A percentile compares a stretch with the other conserved stretches of the same genome.
Conservation (phyloP, 352 stramenopile genomes). For the Phytophthora aleatoria region DNA sequence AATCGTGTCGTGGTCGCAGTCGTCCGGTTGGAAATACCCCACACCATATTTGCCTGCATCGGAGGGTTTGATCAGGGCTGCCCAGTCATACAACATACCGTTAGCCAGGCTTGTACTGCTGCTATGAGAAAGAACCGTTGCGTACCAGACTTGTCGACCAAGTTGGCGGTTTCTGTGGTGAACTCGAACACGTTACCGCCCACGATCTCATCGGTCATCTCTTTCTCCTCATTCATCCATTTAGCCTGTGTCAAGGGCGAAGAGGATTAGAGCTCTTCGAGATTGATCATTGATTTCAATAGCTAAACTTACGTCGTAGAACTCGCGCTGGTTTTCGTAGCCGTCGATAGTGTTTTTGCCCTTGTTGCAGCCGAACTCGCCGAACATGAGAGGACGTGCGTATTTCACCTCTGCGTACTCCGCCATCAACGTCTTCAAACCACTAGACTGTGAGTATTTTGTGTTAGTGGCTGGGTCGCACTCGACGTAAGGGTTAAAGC, state of each 20-base stretch:
- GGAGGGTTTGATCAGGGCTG: constrained; percentile 47
- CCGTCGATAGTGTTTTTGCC: constrained; percentile 71
- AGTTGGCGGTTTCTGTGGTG: constrained; percentile 64
- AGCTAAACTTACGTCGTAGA: constrained; percentile 49
- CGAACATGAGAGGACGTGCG: constrained; percentile 71
- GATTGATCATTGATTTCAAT: neutral
- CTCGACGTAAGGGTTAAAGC: constrained; percentile 77
- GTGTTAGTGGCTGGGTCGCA: constrained; percentile 58
- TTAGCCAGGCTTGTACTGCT: neutral
- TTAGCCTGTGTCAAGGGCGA: constrained; percentile 37
- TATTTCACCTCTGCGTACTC: constrained; percentile 59
- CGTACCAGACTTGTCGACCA: constrained; percentile 38
- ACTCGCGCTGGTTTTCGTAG: constrained; percentile 69
- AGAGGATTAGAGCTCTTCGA: neutral
- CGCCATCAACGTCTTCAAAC: constrained; percentile 61
- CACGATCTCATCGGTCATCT: constrained; percentile 68
- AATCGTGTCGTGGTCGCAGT: constrained; percentile 66
- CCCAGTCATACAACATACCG: neutral
- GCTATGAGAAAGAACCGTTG: neutral
- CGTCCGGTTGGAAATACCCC: constrained; percentile 70
- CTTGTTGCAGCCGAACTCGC: constrained; percentile 79
- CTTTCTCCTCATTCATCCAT: constrained; percentile 76
- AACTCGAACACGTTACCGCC: constrained; percentile 85
- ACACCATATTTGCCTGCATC: constrained; percentile 76
- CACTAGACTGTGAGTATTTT: constrained; percentile 59